Conservation (phyloP, 1,284 basidiomycete genomes). For the Rhodotorula mucilaginosa region DNA sequence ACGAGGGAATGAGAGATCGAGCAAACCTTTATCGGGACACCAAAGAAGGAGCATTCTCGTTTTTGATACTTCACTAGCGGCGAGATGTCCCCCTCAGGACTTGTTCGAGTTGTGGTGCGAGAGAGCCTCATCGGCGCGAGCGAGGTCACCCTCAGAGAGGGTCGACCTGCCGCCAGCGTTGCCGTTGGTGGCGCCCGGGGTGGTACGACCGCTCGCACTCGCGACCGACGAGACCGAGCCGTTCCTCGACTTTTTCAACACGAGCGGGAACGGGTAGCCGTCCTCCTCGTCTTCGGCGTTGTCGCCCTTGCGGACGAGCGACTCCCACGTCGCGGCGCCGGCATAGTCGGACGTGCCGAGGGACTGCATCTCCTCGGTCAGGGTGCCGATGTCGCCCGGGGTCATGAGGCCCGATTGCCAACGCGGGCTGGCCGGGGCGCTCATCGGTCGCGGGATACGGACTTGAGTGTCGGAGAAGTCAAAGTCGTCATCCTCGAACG, state of each 20-base stretch:
- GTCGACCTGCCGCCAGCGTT: constrained; percentile 57
- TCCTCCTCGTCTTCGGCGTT: constrained; percentile 76
- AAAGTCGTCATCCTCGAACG: constrained; percentile 67
- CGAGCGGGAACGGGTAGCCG: constrained; percentile 69
- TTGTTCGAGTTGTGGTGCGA: constrained; percentile 23
- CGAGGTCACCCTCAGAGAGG: constrained; percentile 77
- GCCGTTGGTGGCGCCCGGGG: constrained; percentile 63
- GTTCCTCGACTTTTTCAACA: constrained; percentile 66
- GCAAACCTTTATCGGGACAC: background rate
- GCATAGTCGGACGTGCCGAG: constrained; percentile 82
- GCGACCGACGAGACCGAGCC: constrained; percentile 67
- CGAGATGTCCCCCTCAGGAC: background rate
- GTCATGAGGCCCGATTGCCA: constrained; percentile 66
- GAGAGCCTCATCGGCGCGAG: constrained; percentile 77
- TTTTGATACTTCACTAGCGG: background rate
- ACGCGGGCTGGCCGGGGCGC: constrained; percentile 82
- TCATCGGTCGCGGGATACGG: constrained; percentile 64
- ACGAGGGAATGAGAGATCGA: background rate
- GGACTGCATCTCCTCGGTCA: constrained; percentile 77
- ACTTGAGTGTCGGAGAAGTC: constrained; percentile 63
- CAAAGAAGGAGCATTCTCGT: background rate
- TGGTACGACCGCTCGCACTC: constrained; percentile 65
- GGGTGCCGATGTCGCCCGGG: constrained; percentile 87
- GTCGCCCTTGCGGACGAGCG: constrained; percentile 42
- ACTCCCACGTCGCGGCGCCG: constrained; percentile 6